Evolutionary conservation across 2,329 filamentous ascomycete species (phyloP).

Genomic region (Colletotrichum spaethianum): DNA sequence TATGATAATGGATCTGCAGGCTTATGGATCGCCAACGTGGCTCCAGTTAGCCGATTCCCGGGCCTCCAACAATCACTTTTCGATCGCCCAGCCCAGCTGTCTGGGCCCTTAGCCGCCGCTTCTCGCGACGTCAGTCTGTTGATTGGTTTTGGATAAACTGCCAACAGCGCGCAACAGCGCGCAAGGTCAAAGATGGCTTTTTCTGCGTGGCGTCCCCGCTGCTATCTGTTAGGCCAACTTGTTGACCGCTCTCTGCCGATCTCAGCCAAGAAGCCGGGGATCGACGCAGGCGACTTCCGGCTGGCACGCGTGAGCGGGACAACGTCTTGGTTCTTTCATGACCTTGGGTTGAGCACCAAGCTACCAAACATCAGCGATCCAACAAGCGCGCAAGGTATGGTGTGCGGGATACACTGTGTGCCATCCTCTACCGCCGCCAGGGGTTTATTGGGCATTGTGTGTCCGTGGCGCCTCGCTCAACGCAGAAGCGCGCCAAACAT

Average conservation of each 20-base stretch:
- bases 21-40: conserved; percentile 36
- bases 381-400: conserved; percentile 14
- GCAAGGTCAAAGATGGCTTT: too few species aligned
- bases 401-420: neutral
- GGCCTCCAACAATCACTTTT: conserved; percentile 26
- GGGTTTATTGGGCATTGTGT: neutral
- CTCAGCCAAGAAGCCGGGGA: neutral
- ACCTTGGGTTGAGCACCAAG: neutral
- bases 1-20: neutral
- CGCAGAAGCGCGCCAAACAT: neutral
- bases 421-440: neutral
- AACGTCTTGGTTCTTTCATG: neutral
- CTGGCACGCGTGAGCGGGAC: neutral
- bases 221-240: neutral
- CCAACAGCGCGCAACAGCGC: neutral
- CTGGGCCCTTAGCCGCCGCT: conserved; percentile 28
- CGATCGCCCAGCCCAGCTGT: conserved; percentile 14
- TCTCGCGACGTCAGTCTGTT: conserved; percentile 7
- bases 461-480: neutral
- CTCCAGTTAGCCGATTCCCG: conserved; percentile 29
- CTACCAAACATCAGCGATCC: neutral
- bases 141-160: conserved; percentile 16
- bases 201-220: neutral
- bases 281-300: neutral
- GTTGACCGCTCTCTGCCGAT: neutral